Conservation (phyloP, 2,329 filamentous ascomycete species). For the Colletotrichum costaricense region DNA sequence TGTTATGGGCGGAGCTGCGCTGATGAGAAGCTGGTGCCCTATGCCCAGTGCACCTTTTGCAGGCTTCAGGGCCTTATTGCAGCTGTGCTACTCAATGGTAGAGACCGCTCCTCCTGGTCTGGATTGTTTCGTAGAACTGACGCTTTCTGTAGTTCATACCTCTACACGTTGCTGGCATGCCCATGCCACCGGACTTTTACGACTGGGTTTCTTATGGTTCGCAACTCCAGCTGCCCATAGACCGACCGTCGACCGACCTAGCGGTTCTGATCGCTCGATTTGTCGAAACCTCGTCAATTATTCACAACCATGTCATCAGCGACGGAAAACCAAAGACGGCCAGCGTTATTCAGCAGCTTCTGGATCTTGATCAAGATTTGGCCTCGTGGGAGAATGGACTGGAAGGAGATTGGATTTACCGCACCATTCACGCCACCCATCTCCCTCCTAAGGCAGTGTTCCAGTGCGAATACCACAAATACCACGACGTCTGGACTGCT, state of each 20-base stretch:
- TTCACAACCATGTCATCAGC: conserved; percentile 46
- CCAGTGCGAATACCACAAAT: conserved; percentile 64
- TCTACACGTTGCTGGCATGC: conserved; percentile 51
- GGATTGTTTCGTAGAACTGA: neutral
- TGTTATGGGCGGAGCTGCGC: conserved; percentile 68
- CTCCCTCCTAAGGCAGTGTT: conserved; percentile 58
- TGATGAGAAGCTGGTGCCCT: conserved; percentile 62
- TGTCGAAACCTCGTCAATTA: conserved; percentile 50
- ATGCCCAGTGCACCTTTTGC: conserved; percentile 50
- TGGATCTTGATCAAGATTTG: conserved; percentile 53
- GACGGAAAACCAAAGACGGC: conserved; percentile 51
- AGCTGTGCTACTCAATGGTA: conserved; percentile 69
- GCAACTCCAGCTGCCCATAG: conserved; percentile 47
- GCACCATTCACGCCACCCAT: conserved; percentile 44
- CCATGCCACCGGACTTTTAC: conserved; percentile 54
- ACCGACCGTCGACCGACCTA: conserved; percentile 54
- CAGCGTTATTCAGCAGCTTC: conserved; percentile 50
- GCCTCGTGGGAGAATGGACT: conserved; percentile 51
- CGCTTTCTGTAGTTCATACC: conserved; percentile 55
- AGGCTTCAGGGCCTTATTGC: conserved; percentile 63
- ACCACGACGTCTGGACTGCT: conserved; percentile 63
- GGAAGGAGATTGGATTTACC: conserved; percentile 50
- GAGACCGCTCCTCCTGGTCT: conserved; percentile 25
- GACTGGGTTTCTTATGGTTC: conserved; percentile 55
- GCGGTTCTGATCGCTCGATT: conserved; percentile 53